Evolutionary conservation across 208 protist species (phyloP), one percentile per base, ranked within the genome.

Genomic region (Trypanosomatidae sp.): DNA sequence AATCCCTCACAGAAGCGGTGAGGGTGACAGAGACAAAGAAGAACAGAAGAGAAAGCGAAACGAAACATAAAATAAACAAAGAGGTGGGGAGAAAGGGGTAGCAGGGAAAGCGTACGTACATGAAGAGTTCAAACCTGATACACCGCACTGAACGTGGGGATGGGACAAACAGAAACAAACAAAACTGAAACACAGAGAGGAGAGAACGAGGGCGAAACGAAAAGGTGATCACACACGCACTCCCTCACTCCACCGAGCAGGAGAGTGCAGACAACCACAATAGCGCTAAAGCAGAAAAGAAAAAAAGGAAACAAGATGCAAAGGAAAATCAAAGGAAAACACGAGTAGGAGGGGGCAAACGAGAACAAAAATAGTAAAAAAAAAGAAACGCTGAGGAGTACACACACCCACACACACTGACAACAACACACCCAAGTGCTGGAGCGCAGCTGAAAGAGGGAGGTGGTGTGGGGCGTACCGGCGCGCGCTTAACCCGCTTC

Each of bases 291-390:
- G 39, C 9, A 41, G 25, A 50, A 66, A 41, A 30, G 7, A 49
- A 33, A 73, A 44, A 10, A 52, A 67, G 25, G 39, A 17, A 22
- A 28, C 15, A 5, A 62, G 15, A 72, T 36, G 41, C 19, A 66
- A 71, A 77, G 43, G 65, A 12, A 77, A 47, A 49, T 22, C 36
- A 39, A 39, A 39, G 36, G 4, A 33, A 33, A 62, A 62, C 58
- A 62, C 58, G 33, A 59, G 44, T 49, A 22, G 43, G 19, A 28
- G 19, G 33, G 41, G 62, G 12, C 33, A 36, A 36, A 41, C 58
- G 33, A 36, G 36, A 44, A 25, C 9, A 2, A 46, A 62, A 65
- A 30, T n/a, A 25, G 28, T 47, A 12, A 10, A 13, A 47, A 39
- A 9, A 13, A 12, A 43, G 2, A 4, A 28, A 33, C 28, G 28